A percentile compares a stretch with the other conserved stretches of the same genome.
These are phyloP conservation scores for Exophiala viscosa DNA, from an alignment of 2,329 filamentous ascomycete genomes.

Conservation along the genomic window DNA sequence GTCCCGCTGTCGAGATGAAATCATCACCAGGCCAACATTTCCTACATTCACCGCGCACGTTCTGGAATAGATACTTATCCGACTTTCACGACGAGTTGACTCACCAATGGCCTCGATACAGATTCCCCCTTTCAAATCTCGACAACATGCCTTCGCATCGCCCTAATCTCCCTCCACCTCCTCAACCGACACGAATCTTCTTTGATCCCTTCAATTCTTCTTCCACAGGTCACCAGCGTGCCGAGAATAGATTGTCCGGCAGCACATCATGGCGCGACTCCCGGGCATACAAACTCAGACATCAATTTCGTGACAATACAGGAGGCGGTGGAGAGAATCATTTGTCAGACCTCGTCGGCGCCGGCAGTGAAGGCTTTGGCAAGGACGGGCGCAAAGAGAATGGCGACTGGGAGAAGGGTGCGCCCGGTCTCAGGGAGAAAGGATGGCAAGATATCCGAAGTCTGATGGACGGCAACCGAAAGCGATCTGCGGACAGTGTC, in stretches of 20 bases:
- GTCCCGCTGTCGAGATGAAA: background rate
- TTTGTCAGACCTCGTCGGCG: slow-evolving; percentile 62
- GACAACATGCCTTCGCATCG: slow-evolving; percentile 16
- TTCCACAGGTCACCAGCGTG: slow-evolving; percentile 73
- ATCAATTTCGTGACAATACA: slow-evolving; percentile 62
- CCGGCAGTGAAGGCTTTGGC: slow-evolving; percentile 56
- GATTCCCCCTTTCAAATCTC: background rate
- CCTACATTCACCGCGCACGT: background rate
- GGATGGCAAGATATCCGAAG: slow-evolving; percentile 42
- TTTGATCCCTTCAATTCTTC: slow-evolving; percentile 59
- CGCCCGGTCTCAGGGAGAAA: slow-evolving; percentile 31
- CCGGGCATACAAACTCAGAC: slow-evolving; percentile 63
- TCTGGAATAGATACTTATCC: background rate
- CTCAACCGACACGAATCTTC: slow-evolving; percentile 25
- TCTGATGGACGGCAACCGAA: slow-evolving; percentile 47
- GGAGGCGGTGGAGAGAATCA: slow-evolving; percentile 57
- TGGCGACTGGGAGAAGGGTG: slow-evolving; percentile 49
- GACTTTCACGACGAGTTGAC: background rate
- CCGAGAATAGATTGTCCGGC: slow-evolving; percentile 62
- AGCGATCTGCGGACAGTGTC: slow-evolving; percentile 29
- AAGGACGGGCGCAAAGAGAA: slow-evolving; percentile 50
- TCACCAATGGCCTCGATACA: background rate
- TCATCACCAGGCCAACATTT: background rate
- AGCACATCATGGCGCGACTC: slow-evolving; percentile 68
- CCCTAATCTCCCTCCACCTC: slow-evolving; percentile 16